Base-by-base conservation (phyloP, 2,329 filamentous ascomycete genomes). In the Aureobasidium sp. region DNA sequence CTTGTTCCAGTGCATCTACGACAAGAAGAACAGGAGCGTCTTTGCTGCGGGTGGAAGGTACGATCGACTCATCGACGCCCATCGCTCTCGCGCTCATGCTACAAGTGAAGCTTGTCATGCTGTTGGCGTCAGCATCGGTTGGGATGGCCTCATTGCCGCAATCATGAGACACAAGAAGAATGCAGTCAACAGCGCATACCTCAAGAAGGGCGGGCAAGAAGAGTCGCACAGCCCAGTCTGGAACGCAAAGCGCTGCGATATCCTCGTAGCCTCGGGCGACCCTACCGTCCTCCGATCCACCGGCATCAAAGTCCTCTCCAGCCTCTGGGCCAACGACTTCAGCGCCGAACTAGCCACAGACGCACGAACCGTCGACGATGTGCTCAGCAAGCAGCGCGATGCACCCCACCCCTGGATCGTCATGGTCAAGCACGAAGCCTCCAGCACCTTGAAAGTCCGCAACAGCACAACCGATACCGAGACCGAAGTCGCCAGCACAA, bases 31-130 rank as follows among this genome's bases (percentile, higher is more conserved):
- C 62, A 77, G 79, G 66, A 88, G 94, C 66, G 89, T 97, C 0
- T 90, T 97, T 69, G 94, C 93, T 6, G 94, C 92, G 33, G 94
- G 95, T 54, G 94, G 94, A 2, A 84, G 94, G 51, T 99, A 99
- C 70, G 95, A 99, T 71, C 84, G 85, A 50, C 77, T 99, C 21
- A 93, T 99, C 65, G 85, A 86, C 70, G 89, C 95, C 63, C 89
- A 95, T 69, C 83, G 86, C 9, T 88, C 89, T 2, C 46, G 5
- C 87, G 85, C 64, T 82, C 62, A 55, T 31, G 37, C 51, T 5
- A 60, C 54, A 13, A 42, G 42, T 17, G 54, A 35, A 19, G 31
- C 46, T 2, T 84, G 84, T 21, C 90, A 95, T 69, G 93, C 90
- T 5, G 94, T 97, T 11, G 94, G 95, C 0, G 93, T 97, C 70